Conservation (phyloP, 2,329 filamentous ascomycete species). For the Penicillium olsonii region DNA sequence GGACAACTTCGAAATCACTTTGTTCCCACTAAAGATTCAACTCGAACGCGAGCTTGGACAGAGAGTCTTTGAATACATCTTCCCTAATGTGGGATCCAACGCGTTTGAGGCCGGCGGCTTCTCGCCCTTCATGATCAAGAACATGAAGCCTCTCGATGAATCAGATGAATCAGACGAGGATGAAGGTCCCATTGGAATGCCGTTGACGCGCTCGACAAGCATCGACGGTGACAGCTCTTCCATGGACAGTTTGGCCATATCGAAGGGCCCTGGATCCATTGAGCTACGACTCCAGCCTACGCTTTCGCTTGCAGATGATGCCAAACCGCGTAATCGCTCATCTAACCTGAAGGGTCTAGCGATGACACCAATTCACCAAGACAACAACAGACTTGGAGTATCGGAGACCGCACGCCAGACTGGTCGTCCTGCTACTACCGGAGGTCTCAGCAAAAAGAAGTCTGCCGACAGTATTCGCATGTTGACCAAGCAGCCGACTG, state of each 20-base stretch:
- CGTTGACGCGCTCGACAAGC: constrained; percentile 32
- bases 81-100: constrained; percentile 73
- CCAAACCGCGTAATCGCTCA: constrained; percentile 35
- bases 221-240: constrained; percentile 43
- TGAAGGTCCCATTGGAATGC: constrained; percentile 10
- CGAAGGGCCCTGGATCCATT: constrained; percentile 70
- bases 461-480: constrained; percentile 45
- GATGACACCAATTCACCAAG: constrained; percentile 37
- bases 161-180: constrained; percentile 50
- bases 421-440: constrained; percentile 33
- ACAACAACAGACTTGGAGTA: constrained; percentile 24
- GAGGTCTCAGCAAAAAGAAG: constrained; percentile 39
- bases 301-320: constrained; percentile 57
- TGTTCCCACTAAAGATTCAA: constrained; percentile 92
- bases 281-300: constrained; percentile 84
- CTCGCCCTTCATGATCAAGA: constrained; percentile 55
- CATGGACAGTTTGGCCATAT: constrained; percentile 52
- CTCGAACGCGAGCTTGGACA: constrained; percentile 90
- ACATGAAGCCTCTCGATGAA: constrained; percentile 51
- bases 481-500: constrained; percentile 37
- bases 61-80: constrained; percentile 94
- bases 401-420: constrained; percentile 26
- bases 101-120: constrained; percentile 52
- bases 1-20: constrained; percentile 91
- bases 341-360: constrained; percentile 34